Base-by-base conservation (phyloP, 495 filamentous ascomycete genomes). In the Paragyromitra xinjiangensis region DNA sequence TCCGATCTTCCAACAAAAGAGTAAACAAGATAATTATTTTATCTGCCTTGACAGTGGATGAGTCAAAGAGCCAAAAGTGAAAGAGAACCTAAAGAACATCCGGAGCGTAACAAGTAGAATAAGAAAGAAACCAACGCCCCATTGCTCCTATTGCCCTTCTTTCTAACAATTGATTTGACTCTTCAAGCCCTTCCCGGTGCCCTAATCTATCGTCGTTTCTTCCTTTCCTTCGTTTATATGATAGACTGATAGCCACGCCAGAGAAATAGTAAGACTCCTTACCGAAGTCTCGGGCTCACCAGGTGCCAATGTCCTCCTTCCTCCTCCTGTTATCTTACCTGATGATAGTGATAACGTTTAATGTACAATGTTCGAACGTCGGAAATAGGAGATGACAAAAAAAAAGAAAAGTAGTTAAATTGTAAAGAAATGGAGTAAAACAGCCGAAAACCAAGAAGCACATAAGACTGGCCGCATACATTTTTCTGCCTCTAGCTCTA, bases 121-220 rank as follows among this genome's bases (percentile, higher is more conserved):
- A 73, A 66, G 24, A 77, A 77, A 73, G 51, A 77, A 72, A 77
- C 74, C 69, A 77, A 77, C 74, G 74, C 74, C 74, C 59, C 74
- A 77, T 77, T 77, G 74, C 74, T 73, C 74, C 74, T 73, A 77
- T 77, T 73, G 50, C 55, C 67, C 68, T 64, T 53, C 16, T 73
- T 77, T 77, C 61, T 77, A 73, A 64, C 69, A 64, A 56, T 65
- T 76, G 45, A 64, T 64, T 64, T 34, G 50, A 77, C 69, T 59
- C 73, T 63, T 50, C 40, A 34, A 66, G 61, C 44, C 59, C 40
- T 66, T 73, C 62, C 69, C 34, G 61, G 34, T 37, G 66, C 51
- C 68, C 68, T 56, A 62, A 66, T 77, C 69, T 77, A 73, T 73
- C 69, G 55, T 59, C 40, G 42, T 62, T 72, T 55, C 48, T 44